Evolutionary conservation across 495 filamentous ascomycete species (phyloP).

Genomic region (Xylona heveae): DNA sequence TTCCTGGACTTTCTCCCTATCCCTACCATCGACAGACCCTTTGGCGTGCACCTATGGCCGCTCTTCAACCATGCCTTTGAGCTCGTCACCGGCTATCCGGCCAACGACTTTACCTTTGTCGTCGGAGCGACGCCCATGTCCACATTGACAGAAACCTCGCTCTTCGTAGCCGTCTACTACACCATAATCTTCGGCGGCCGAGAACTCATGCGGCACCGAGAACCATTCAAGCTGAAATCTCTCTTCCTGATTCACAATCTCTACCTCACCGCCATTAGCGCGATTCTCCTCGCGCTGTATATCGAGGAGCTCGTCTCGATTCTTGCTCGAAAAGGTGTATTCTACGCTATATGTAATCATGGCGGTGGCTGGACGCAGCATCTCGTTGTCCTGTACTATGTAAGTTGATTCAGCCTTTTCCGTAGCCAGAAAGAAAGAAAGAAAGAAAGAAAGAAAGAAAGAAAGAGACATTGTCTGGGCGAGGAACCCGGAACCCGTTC

Average conservation of each 20-base stretch:
- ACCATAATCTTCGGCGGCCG: conserved; percentile 43
- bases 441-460: too few species aligned
- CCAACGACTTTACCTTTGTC: conserved; percentile 37
- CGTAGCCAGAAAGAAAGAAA: too few species aligned
- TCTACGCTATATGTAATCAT: conserved; percentile 42
- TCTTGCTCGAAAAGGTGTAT: conserved; percentile 33
- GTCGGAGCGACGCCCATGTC: conserved; percentile 36
- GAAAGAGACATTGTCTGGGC: too few species aligned
- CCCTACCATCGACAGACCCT: conserved; percentile 22
- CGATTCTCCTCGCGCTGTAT: conserved; percentile 36
- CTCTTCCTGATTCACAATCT: conserved; percentile 56
- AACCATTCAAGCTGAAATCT: conserved; percentile 35
- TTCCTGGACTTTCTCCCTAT: conserved; percentile 1
- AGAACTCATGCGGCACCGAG: conserved; percentile 39
- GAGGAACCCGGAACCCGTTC: too few species aligned
- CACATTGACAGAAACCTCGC: conserved; percentile 31
- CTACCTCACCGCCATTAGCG: conserved; percentile 38
- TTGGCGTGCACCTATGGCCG: conserved; percentile 22
- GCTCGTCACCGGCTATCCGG: conserved; percentile 22
- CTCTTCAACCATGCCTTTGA: conserved; percentile 20
- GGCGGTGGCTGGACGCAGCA: conserved; percentile 45
- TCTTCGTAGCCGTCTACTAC: conserved; percentile 41
- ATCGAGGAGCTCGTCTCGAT: conserved; percentile 42
- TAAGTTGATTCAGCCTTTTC: conserved; percentile 19
- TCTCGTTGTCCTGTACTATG: conserved; percentile 46